phyloP scores from a whole-genome alignment of 225 moss, liverwort and hornwort genomes.

The Sphagnum tenellum region DNA sequence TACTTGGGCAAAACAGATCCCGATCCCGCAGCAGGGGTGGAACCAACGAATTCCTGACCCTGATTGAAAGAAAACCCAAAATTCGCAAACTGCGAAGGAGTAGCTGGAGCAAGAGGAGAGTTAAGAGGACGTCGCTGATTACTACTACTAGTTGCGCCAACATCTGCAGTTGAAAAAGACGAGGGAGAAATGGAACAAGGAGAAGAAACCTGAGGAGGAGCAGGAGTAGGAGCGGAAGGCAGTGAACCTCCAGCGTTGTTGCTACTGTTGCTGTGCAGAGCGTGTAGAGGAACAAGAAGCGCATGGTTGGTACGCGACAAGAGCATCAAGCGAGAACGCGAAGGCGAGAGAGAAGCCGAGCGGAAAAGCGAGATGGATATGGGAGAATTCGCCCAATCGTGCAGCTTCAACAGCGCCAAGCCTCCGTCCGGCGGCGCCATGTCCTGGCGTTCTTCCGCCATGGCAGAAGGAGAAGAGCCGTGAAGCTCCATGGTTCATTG shows the following conservation, averaged over 20 bases:
- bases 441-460: too few relatives aligned
- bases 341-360: conserved; percentile 65
- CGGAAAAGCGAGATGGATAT: conserved; percentile 51
- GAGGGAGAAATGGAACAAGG: conserved; percentile 12
- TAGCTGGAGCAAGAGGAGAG: conserved; percentile 7
- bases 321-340: conserved; percentile 61
- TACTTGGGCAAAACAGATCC: conserved; percentile 6
- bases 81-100: conserved; percentile 11
- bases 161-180: conserved; percentile 8
- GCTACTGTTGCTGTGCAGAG: background rate
- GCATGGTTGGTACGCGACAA: conserved; percentile 45
- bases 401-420: conserved; percentile 63
- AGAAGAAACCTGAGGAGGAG: background rate
- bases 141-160: background rate
- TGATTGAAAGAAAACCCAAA: conserved; percentile 19
- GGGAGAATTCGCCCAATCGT: conserved; percentile 59
- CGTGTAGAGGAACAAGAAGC: conserved; percentile 45
- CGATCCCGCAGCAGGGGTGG: conserved; percentile 7
- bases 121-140: too few relatives aligned
- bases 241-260: background rate
- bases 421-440: conserved; percentile 9
- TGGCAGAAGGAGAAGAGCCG: too few relatives aligned
- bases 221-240: background rate
- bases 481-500: too few relatives aligned
- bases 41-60: conserved; percentile 10